Percentiles rank a stretch among this genome's conserved stretches.
phyloP scores from a whole-genome alignment of 768 basidiomycete genomes.

The Tubosaeta brunneosetosa region DNA sequence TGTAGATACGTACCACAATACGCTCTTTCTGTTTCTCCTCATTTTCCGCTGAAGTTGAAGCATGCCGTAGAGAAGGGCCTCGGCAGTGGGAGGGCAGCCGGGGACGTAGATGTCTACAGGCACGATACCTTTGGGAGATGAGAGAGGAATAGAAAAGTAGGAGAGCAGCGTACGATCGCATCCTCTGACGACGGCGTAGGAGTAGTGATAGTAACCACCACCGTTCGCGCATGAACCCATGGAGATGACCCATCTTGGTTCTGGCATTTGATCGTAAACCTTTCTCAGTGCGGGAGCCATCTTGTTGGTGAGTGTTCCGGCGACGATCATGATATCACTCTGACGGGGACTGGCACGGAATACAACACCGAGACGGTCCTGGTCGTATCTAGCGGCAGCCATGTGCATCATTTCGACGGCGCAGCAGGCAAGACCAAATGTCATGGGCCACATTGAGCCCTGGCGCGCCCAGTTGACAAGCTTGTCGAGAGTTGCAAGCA shows the following conservation, averaged over 20 bases:
- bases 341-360: constrained; percentile 99
- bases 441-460: constrained; percentile 99
- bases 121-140: constrained; percentile 67
- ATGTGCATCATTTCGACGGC: constrained; percentile 99
- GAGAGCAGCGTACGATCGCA: constrained; percentile 76
- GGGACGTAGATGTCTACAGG: constrained; percentile 99
- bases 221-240: constrained; percentile 99
- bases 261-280: constrained; percentile 98
- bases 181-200: constrained; percentile 96
- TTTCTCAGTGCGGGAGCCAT: constrained; percentile 98
- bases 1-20: constrained; percentile 62
- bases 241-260: constrained; percentile 99
- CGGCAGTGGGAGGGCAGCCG: constrained; percentile 93
- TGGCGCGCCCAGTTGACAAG: constrained; percentile 96
- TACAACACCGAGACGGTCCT: constrained; percentile 93
- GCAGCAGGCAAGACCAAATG: constrained; percentile 96
- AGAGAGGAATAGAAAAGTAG: constrained; percentile 8
- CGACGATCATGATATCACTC: constrained; percentile 98
- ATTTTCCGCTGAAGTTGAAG: constrained; percentile 96
- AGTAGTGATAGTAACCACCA: constrained; percentile 96
- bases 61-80: constrained; percentile 95
- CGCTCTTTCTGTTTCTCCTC: constrained; percentile 79
- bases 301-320: constrained; percentile 98
- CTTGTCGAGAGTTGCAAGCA: constrained; percentile 93
- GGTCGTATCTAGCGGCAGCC: constrained; percentile 98